Base-by-base conservation (phyloP, 768 basidiomycete genomes). In the Cubamyces sp. region DNA sequence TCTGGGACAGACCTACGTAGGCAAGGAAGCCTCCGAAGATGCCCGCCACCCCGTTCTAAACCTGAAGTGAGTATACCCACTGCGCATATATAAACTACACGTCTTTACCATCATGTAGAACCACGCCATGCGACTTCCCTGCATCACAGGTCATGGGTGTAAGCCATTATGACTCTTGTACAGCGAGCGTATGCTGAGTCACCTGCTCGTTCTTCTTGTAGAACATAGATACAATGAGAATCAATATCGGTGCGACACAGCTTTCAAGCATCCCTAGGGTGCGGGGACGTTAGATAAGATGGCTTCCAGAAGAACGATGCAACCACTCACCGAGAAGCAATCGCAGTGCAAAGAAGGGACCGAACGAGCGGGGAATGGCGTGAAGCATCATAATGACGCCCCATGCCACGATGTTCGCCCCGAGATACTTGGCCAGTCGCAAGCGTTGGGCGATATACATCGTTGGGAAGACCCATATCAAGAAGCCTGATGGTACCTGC, bases 161-260 rank as follows among this genome's bases (percentile, higher is more conserved):
- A 8, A 8, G 30, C 42, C 11, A 6, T 19, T 15, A 25, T 28
- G 11, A 8, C n/a, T n/a, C 18, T 3, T 25, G 5, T n/a, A 25
- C 28, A n/a, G 16, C 1, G 34, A 30, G 7, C 1, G 18, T 1
- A 23, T 54, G 1, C 1, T 11, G 2, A 30, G 66, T 34, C 47
- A 78, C 82, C 76, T 88, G 86, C 66, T 87, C 87, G 59, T 85
- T 75, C 73, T 87, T 87, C 75, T 83, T 85, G 74, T 87, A 88
- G 66, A 87, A 88, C 82, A 87, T 86, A 8, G 84, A 82, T 41
- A 87, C 78, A 30, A 87, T 79, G 52, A 87, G 73, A 70, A 88
- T 84, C 37, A 88, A 75, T 61, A 79, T 84, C 0, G 87, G 87
- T 3, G 85, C 81, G 18, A 88, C 87, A 66, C 86, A 87, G 64